Evolutionary conservation across 768 basidiomycete species (phyloP).

Genomic region (Hemileccinum impolitum): DNA sequence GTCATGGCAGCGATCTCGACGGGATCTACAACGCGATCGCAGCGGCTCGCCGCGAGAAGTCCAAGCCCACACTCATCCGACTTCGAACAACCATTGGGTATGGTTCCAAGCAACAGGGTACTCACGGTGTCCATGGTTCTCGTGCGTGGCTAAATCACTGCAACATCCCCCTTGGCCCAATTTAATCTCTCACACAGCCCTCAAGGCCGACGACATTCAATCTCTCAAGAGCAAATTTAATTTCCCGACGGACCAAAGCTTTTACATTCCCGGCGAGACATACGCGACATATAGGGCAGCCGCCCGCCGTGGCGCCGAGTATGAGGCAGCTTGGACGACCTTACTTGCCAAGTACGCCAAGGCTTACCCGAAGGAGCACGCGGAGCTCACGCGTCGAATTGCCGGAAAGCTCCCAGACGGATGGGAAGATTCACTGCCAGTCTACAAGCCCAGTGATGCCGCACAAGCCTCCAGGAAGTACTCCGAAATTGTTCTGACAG

Average conservation of each 20-base stretch:
- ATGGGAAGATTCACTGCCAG: constrained; percentile 84
- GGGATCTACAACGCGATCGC: constrained; percentile 77
- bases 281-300: constrained; percentile 65
- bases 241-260: constrained; percentile 74
- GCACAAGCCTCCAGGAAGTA: constrained; percentile 91
- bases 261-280: constrained; percentile 72
- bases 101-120: constrained; percentile 90
- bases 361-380: constrained; percentile 81
- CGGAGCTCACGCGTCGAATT: constrained; percentile 84
- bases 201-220: constrained; percentile 89
- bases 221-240: constrained; percentile 81
- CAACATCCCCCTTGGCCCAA: not conserved
- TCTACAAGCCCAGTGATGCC: constrained; percentile 78
- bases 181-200: constrained; percentile 45
- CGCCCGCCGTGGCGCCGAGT: constrained; percentile 68
- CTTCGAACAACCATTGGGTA: constrained; percentile 90
- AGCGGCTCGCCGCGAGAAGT: constrained; percentile 69
- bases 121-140: constrained; percentile 91
- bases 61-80: constrained; percentile 84
- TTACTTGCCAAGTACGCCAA: constrained; percentile 65
- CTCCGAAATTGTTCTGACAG: constrained; percentile 83
- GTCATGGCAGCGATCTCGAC: constrained; percentile 60
- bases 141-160: constrained; percentile 51
- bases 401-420: constrained; percentile 75
- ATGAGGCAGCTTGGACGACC: constrained; percentile 72